phyloP scores from a whole-genome alignment of 345 rosid species.

The Eucalyptus guilfoylei region DNA sequence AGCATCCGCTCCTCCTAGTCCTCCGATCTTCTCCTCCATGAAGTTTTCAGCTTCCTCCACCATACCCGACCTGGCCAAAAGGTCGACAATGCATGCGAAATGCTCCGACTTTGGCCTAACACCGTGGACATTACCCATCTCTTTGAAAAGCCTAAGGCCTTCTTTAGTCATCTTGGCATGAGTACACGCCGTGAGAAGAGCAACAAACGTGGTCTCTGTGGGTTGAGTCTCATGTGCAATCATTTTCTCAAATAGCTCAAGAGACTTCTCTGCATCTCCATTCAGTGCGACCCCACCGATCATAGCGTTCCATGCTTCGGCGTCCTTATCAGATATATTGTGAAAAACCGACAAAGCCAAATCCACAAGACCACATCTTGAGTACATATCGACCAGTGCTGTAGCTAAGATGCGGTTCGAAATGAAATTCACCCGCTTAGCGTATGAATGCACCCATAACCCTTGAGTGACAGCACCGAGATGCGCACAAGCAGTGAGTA shows the following conservation, averaged over 20 bases:
- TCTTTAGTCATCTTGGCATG: constrained; percentile 11
- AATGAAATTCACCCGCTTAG: constrained; percentile 1
- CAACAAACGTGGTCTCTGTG: constrained; percentile 15
- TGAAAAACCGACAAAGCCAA: constrained; percentile 13
- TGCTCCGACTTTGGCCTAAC: constrained; percentile 11
- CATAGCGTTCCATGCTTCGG: constrained; percentile 25
- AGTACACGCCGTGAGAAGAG: constrained; percentile 10
- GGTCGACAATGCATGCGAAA: constrained; percentile 19
- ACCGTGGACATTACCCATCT: constrained; percentile 5
- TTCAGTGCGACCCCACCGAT: constrained; percentile 16
- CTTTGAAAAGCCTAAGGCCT: constrained; percentile 9
- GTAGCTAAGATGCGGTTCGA: constrained; percentile 13
- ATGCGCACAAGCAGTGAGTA: constrained; percentile 21
- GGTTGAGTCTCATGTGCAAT: constrained; percentile 5
- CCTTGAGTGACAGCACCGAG: constrained; percentile 19
- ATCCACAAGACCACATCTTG: constrained; percentile 11
- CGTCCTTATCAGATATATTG: constrained; percentile 7
- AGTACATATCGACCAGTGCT: constrained; percentile 22
- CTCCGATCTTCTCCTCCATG: constrained; percentile 17
- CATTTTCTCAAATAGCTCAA: constrained; percentile 10
- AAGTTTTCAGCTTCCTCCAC: constrained; percentile 16
- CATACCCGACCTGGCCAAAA: constrained; percentile 16
- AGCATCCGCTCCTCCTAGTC: constrained; percentile 8
- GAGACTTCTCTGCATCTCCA: constrained; percentile 14
- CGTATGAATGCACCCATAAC: constrained; percentile 19